Percentiles rank a stretch among this genome's conserved stretches.
Evolutionary conservation across 108 stramenopile genomes (phyloP).

Genomic region (Fistulifera pelliculosa): DNA sequence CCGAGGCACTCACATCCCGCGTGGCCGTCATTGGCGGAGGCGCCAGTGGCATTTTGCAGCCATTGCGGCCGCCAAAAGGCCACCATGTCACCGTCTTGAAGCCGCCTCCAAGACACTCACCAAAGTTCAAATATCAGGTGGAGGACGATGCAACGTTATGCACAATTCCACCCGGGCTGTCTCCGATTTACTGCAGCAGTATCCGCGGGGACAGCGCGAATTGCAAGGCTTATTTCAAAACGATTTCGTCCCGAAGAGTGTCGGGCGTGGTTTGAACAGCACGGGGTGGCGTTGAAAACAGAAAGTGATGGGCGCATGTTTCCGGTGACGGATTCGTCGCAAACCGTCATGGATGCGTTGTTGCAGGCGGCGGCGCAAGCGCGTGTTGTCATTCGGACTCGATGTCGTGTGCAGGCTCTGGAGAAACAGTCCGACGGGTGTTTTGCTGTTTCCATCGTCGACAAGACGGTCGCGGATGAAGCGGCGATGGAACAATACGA

Average conservation of each 20-base stretch:
- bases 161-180: slow-evolving; percentile 77
- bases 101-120: slow-evolving; percentile 60
- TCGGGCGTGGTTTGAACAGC: slow-evolving; percentile 75
- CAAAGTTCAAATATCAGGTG: slow-evolving; percentile 91
- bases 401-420: slow-evolving; percentile 34
- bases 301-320: slow-evolving; percentile 95
- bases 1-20: not conserved
- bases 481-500: slow-evolving; percentile 28
- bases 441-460: slow-evolving; percentile 18
- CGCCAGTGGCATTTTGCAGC: slow-evolving; percentile 39
- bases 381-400: slow-evolving; percentile 45
- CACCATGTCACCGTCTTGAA: slow-evolving; percentile 78
- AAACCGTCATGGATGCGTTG: slow-evolving; percentile 81
- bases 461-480: not conserved
- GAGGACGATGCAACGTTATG: slow-evolving; percentile 89
- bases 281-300: slow-evolving; percentile 86
- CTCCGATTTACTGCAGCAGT: slow-evolving; percentile 61
- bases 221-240: slow-evolving; percentile 59
- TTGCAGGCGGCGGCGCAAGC: slow-evolving; percentile 44
- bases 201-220: slow-evolving; percentile 85
- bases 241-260: slow-evolving; percentile 75
- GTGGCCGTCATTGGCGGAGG: slow-evolving; percentile 43
- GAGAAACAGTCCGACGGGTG: not conserved
- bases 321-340: slow-evolving; percentile 81
- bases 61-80: slow-evolving; percentile 31